Base-by-base conservation (phyloP, 495 filamentous ascomycete genomes). In the Podospora australis region DNA sequence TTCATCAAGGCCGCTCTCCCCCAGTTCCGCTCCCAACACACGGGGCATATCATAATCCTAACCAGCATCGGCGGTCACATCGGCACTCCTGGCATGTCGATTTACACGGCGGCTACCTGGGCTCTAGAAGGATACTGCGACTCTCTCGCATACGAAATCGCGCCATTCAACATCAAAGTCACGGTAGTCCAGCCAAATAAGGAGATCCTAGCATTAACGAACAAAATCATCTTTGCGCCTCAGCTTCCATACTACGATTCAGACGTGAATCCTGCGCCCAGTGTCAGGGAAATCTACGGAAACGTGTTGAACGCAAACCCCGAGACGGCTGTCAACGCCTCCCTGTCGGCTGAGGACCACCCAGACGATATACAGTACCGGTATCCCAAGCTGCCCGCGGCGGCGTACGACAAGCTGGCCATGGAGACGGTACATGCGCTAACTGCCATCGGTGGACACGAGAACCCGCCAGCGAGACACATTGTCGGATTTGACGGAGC, bases 61-160 rank as follows among this genome's bases (percentile, higher is more conserved):
- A 92, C 88, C 19, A 90, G 88, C 39, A 87, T 95, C 58, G 90
- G 87, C 24, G 89, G 87, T 5, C 88, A 95, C 66, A 84, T 98
- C 54, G 92, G 90, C 22, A 96, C 91, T 2, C 92, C 92, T 0
- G 88, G 89, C 11, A 78, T 97, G 64, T 79, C 87, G 35, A 86
- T 92, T 75, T 94, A 92, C 63, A 89, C 87, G 56, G 90, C 92
- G 36, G 82, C 88, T 20, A 88, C 87, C 32, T 96, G 94, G 89
- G 92, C 91, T 6, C 78, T 97, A 5, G 92, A 98, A 67, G 92
- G 92, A n/a, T 96, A 92, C 65, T 95, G 89, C 68, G 91, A 96
- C 78, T 92, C 88, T 39, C 74, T 98, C 9, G 90, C 90, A 1
- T 98, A 95, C 70, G 92, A 98, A 68, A 86, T 98, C 44, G 92